Conservation (phyloP, 495 filamentous ascomycete species). For the Xylaria venustula region DNA sequence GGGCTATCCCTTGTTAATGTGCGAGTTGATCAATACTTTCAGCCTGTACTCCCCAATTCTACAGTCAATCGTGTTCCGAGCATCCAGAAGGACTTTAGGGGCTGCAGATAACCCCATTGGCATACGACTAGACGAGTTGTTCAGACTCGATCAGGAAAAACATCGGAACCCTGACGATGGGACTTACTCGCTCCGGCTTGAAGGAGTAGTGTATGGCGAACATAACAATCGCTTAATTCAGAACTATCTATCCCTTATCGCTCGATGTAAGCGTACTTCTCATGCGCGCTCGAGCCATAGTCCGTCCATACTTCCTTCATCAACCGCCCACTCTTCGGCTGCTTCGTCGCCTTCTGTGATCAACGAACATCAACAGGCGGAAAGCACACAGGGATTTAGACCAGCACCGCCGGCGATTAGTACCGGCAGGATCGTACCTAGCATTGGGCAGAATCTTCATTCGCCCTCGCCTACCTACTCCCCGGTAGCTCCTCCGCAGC, state of each 20-base stretch:
- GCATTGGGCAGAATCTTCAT: conserved; percentile 3
- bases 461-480: conserved; percentile 8
- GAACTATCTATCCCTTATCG: conserved; percentile 7
- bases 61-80: conserved; percentile 59
- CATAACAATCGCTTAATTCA: conserved; percentile 16
- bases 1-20: conserved; percentile 58
- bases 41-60: conserved; percentile 53
- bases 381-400: neutral
- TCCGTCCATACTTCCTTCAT: neutral
- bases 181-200: neutral
- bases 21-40: conserved; percentile 55
- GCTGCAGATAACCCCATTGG: conserved; percentile 28
- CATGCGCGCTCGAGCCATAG: neutral
- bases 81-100: conserved; percentile 41
- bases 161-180: conserved; percentile 17
- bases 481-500: neutral
- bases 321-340: neutral
- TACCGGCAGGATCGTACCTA: neutral
- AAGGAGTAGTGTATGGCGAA: conserved; percentile 7
- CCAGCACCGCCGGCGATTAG: neutral
- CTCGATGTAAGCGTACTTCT: neutral
- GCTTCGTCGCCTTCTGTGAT: neutral
- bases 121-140: conserved; percentile 34
- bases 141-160: conserved; percentile 33
- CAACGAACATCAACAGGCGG: neutral